Evolutionary conservation across 257 asterid genomes (phyloP).

Genomic region (Haberlea rhodopensis): DNA sequence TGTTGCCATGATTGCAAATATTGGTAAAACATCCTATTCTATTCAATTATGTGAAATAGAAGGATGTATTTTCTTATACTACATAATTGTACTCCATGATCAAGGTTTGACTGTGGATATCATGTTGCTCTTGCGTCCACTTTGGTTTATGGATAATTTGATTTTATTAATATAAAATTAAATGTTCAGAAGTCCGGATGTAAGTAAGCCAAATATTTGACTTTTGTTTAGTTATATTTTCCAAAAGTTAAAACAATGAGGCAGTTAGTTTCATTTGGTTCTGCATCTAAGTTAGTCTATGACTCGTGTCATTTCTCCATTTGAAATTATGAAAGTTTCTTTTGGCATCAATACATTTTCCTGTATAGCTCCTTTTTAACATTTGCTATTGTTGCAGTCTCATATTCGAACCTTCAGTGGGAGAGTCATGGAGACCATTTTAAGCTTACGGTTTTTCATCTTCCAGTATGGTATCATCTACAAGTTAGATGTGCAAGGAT

Average conservation of each 20-base stretch:
- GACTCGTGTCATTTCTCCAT: not conserved
- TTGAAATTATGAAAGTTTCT: not conserved
- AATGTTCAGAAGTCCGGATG: not conserved
- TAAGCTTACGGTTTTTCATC: slow-evolving; percentile 84
- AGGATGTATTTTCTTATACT: not conserved
- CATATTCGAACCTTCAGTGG: slow-evolving; percentile 87
- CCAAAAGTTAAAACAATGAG: not conserved
- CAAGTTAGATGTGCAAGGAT: slow-evolving; percentile 69
- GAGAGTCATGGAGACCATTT: slow-evolving; percentile 86
- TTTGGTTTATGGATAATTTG: not conserved
- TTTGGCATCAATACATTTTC: not conserved
- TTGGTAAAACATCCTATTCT: not conserved
- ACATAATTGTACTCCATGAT: not conserved
- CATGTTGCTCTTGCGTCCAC: not conserved
- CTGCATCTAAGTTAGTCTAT: not conserved
- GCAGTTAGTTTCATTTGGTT: not conserved
- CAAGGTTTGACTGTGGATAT: not conserved
- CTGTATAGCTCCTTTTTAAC: slow-evolving; percentile 14
- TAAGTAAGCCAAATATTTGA: not conserved
- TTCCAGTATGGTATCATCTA: slow-evolving; percentile 92
- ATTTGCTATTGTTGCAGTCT: slow-evolving; percentile 58
- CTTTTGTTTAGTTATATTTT: too few species aligned
- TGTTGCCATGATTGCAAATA: not conserved
- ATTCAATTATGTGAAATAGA: too few species aligned
- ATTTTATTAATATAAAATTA: too few species aligned